Conservation (phyloP, 805 yeast species). For the Pichia insulana region DNA sequence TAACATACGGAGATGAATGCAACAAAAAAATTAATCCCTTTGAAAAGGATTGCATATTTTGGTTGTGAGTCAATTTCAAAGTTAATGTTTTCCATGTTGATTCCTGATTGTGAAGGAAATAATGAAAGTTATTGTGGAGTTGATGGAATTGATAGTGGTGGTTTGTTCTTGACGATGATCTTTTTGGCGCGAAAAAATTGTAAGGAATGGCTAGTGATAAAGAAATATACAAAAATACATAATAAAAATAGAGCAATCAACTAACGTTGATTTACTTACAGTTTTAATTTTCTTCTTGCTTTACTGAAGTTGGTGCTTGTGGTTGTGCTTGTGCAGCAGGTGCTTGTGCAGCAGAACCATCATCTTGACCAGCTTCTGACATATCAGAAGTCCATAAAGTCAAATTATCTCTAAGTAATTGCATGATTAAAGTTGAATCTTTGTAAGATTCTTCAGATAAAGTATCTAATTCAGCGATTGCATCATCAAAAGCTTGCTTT, state of each 20-base stretch:
- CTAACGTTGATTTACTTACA: neutral
- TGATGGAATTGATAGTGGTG: too few relatives aligned
- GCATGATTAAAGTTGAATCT: constrained; percentile 98
- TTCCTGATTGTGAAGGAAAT: too few relatives aligned
- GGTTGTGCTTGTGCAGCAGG: too few relatives aligned
- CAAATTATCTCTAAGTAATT: constrained; percentile 94
- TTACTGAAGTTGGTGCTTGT: constrained; percentile 27
- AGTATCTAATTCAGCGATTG: constrained; percentile 97
- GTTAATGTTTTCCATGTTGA: constrained; percentile 31
- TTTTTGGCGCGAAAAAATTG: too few relatives aligned
- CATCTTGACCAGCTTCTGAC: constrained; percentile 71
- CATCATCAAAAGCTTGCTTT: constrained; percentile 98
- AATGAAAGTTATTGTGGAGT: too few relatives aligned
- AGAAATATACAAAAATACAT: constrained; percentile 4
- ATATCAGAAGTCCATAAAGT: constrained; percentile 96
- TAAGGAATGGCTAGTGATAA: too few relatives aligned
- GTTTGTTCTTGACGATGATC: too few relatives aligned
- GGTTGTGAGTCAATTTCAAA: constrained; percentile 30
- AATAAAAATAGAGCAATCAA: neutral
- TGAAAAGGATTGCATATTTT: constrained; percentile 34
- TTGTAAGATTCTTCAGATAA: constrained; percentile 96
- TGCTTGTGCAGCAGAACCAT: constrained; percentile 13
- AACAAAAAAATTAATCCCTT: constrained; percentile 44
- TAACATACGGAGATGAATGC: constrained; percentile 44
- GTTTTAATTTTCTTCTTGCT: constrained; percentile 20